These are phyloP conservation scores for Prosopis cineraria DNA, from an alignment of 306 rosid species.

Conservation along the genomic window DNA sequence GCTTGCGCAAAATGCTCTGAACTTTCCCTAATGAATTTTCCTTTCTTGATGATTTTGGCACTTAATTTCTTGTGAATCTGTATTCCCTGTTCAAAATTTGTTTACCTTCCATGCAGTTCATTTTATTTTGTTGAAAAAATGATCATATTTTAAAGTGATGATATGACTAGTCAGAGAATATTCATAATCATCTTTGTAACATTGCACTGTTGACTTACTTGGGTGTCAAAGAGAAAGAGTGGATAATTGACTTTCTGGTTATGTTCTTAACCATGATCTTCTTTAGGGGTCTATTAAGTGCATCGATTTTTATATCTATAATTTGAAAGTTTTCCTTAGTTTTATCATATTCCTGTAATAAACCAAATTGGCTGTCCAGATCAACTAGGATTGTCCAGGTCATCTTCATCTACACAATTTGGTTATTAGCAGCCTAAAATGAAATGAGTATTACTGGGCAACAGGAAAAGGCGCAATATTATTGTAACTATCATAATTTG, in stretches of 20 bases:
- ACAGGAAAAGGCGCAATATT: not conserved
- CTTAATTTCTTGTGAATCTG: not conserved
- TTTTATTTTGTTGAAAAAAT: not conserved
- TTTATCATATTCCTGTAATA: conserved; percentile 17
- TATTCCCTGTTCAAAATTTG: not conserved
- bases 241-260: conserved; percentile 10
- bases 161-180: not conserved
- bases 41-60: not conserved
- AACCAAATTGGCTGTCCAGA: conserved; percentile 10
- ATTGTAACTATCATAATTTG: conserved; percentile 1
- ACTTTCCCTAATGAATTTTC: not conserved
- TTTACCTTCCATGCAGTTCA: not conserved
- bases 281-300: conserved; percentile 6
- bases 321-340: conserved; percentile 28
- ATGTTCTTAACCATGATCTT: conserved; percentile 5
- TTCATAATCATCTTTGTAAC: not conserved
- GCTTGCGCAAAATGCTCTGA: not conserved
- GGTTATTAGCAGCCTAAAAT: not conserved
- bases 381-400: conserved; percentile 28
- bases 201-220: conserved; percentile 1
- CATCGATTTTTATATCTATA: conserved; percentile 4
- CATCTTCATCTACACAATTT: conserved; percentile 19
- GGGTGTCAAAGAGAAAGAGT: not conserved
- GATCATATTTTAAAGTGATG: not conserved
- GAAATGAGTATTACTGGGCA: not conserved